phyloP scores from a whole-genome alignment of 2,329 filamentous ascomycete genomes.

The Diplocarpon mali region DNA sequence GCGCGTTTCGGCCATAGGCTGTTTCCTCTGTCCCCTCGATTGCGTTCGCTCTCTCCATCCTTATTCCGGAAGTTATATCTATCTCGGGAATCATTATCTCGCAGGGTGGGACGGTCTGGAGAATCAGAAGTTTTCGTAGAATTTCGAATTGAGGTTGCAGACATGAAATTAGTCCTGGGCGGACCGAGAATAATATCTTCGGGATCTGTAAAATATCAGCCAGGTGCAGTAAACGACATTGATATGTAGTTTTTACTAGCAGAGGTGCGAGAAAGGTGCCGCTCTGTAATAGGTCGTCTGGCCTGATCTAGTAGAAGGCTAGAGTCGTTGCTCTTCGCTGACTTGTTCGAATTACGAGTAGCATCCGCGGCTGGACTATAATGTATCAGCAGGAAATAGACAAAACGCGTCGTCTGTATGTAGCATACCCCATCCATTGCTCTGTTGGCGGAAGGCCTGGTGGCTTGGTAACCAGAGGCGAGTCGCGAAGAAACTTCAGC shows the following conservation, averaged over 20 bases:
- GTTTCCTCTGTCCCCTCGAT: slow-evolving; percentile 36
- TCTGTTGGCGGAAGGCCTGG: slow-evolving; percentile 69
- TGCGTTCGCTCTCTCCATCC: slow-evolving; percentile 40
- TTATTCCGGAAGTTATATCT: slow-evolving; percentile 50
- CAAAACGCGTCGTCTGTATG: neutral
- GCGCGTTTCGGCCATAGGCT: slow-evolving; percentile 40
- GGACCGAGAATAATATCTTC: slow-evolving; percentile 83
- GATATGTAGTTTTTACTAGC: slow-evolving; percentile 36
- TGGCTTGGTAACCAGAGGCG: slow-evolving; percentile 75
- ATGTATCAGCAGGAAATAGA: slow-evolving; percentile 15
- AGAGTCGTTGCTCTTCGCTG: slow-evolving; percentile 29
- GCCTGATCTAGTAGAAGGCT: slow-evolving; percentile 23
- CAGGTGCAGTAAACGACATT: neutral
- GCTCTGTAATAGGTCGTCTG: slow-evolving; percentile 40
- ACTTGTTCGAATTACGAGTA: slow-evolving; percentile 24
- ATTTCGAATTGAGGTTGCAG: slow-evolving; percentile 49
- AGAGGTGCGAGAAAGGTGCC: slow-evolving; percentile 44
- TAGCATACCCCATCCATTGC: slow-evolving; percentile 85
- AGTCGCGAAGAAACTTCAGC: slow-evolving; percentile 65
- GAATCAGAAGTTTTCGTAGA: slow-evolving; percentile 30
- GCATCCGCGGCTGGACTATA: slow-evolving; percentile 22
- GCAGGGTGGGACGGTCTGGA: slow-evolving; percentile 34
- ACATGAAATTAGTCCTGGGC: slow-evolving; percentile 72
- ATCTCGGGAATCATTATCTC: slow-evolving; percentile 43
- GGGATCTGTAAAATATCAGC: slow-evolving; percentile 36